Percentiles rank a stretch among this genome's conserved stretches.
These are phyloP conservation scores for Neocallimastix lanati DNA, from an alignment of 192 early-diverging fungal species.

Conservation along the genomic window DNA sequence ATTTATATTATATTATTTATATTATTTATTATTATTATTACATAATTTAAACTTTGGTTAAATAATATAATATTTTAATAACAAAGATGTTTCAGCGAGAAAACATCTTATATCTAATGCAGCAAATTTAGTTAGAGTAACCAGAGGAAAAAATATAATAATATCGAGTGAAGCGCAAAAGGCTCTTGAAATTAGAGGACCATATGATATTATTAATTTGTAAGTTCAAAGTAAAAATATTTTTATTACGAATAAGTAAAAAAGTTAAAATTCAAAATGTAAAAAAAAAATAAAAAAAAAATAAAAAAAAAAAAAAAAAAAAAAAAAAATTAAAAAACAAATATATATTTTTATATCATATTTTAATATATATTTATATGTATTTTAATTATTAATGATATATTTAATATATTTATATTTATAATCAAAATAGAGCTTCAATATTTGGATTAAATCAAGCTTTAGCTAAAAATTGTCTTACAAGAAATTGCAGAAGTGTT, in stretches of 20 bases:
- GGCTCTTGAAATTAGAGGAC: slow-evolving; percentile 52
- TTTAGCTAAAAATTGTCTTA: slow-evolving; percentile 26
- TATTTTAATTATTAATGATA: too few species aligned
- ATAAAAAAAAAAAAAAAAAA: too few species aligned
- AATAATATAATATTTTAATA: too few species aligned
- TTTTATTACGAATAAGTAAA: not conserved
- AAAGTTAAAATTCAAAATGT: too few species aligned
- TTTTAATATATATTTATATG: too few species aligned
- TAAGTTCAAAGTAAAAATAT: slow-evolving; percentile 21
- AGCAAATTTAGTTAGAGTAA: slow-evolving; percentile 38
- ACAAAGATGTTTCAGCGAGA: slow-evolving; percentile 28
- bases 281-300: too few species aligned
- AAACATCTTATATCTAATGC: slow-evolving; percentile 48
- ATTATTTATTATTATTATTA: too few species aligned
- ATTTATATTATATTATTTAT: too few species aligned
- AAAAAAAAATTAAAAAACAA: too few species aligned
- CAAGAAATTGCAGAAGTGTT: slow-evolving; percentile 30
- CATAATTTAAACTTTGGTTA: too few species aligned
- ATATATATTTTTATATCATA: too few species aligned
- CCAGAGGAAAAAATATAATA: slow-evolving; percentile 61
- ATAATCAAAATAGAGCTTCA: slow-evolving; percentile 23
- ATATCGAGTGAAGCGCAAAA: slow-evolving; percentile 45
- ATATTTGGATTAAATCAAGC: slow-evolving; percentile 40
- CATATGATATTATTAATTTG: slow-evolving; percentile 65
- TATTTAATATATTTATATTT: too few species aligned